Percentiles rank a stretch among this genome's conserved stretches.
These are phyloP conservation scores for Cutaneotrichosporon arboriforme DNA, from an alignment of 1,284 basidiomycete genomes.

Conservation along the genomic window DNA sequence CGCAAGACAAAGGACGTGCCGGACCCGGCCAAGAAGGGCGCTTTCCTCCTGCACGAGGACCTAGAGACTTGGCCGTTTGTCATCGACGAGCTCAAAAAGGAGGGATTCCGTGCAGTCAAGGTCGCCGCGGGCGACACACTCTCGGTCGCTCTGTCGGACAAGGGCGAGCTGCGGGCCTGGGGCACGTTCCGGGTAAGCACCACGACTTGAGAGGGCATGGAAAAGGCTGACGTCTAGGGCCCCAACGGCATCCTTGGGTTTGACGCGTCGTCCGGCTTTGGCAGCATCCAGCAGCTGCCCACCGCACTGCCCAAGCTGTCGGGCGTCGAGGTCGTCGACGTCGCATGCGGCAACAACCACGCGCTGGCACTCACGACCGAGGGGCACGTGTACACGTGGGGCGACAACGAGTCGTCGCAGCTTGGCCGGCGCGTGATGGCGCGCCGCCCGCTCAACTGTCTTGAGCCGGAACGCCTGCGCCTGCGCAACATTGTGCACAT, in stretches of 20 bases:
- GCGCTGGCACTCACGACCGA: constrained; percentile 76
- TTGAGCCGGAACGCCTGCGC: constrained; percentile 67
- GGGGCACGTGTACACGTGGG: constrained; percentile 71
- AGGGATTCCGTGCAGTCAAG: constrained; percentile 72
- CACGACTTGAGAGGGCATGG: background rate
- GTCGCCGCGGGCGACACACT: constrained; percentile 79
- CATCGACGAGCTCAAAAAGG: constrained; percentile 63
- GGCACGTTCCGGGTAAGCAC: constrained; percentile 80
- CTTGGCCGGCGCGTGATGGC: constrained; percentile 78
- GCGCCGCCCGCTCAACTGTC: constrained; percentile 70
- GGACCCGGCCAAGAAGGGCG: constrained; percentile 55
- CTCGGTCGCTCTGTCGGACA: constrained; percentile 65
- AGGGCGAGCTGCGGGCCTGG: constrained; percentile 81
- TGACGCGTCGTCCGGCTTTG: constrained; percentile 55
- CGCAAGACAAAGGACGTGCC: constrained; percentile 66
- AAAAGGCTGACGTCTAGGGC: constrained; percentile 38
- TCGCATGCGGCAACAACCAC: constrained; percentile 80
- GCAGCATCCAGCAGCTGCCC: constrained; percentile 50
- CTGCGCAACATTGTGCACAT: constrained; percentile 70
- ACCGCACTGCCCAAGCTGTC: constrained; percentile 47
- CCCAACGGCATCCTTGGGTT: constrained; percentile 84
- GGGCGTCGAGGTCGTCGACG: constrained; percentile 57
- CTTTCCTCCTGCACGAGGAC: constrained; percentile 65
- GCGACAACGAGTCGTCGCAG: constrained; percentile 79
- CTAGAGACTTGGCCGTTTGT: constrained; percentile 71